phyloP scores from a whole-genome alignment of 148 eudicot genomes.

The Fallopia convolvulus region DNA sequence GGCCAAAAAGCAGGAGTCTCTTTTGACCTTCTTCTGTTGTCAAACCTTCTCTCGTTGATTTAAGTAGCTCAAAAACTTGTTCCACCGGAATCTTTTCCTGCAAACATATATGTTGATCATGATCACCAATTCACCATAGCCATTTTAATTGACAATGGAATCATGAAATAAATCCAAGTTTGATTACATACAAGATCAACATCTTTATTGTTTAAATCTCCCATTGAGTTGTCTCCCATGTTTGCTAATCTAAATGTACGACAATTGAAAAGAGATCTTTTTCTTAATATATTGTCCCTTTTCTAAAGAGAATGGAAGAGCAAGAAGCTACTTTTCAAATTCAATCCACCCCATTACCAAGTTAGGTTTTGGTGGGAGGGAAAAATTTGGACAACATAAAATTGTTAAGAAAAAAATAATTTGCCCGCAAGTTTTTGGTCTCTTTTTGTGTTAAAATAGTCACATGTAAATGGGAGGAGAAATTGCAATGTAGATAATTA shows the following conservation, averaged over 20 bases:
- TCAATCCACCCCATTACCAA: slow-evolving; percentile 7
- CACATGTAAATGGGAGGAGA: background rate
- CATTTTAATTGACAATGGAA: background rate
- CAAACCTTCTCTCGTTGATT: slow-evolving; percentile 54
- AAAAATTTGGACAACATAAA: background rate
- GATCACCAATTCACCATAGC: background rate
- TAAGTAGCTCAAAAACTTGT: slow-evolving; percentile 48
- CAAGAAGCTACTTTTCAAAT: no score
- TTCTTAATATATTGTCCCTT: background rate
- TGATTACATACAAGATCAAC: slow-evolving; percentile 47
- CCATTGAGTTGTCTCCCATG: slow-evolving; percentile 44
- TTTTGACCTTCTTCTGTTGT: slow-evolving; percentile 40
- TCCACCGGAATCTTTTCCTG: slow-evolving; percentile 55
- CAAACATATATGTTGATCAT: slow-evolving; percentile 4
- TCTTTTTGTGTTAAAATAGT: background rate
- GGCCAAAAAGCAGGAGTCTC: slow-evolving; percentile 58
- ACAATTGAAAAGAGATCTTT: background rate
- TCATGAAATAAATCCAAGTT: background rate
- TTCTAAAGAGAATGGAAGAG: background rate
- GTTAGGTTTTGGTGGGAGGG: background rate
- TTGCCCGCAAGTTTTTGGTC: background rate
- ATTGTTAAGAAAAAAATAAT: background rate
- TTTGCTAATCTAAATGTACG: background rate
- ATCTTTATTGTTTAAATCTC: slow-evolving; percentile 38
- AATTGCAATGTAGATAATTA: background rate